A percentile compares a stretch with the other conserved stretches of the same genome.
phyloP scores from a whole-genome alignment of 2,329 filamentous ascomycete species.

The Alternaria sp. region DNA sequence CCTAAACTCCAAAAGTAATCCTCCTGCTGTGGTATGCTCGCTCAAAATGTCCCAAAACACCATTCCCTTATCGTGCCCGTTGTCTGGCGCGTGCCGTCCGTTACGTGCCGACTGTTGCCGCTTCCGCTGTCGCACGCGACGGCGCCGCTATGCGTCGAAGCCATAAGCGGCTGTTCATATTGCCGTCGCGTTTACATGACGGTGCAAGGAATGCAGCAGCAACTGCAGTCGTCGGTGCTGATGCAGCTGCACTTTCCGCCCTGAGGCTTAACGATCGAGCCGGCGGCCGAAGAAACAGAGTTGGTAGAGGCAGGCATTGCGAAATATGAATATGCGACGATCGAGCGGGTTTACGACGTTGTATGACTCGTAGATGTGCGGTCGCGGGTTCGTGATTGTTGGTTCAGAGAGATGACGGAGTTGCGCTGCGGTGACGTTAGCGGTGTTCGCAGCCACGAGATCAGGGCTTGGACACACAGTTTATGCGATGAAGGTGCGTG shows the following conservation, averaged over 20 bases:
- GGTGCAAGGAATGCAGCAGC: constrained; percentile 46
- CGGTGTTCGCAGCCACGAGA: not conserved
- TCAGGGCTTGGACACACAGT: not conserved
- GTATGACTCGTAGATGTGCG: not conserved
- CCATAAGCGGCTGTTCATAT: not conserved
- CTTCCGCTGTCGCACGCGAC: no score
- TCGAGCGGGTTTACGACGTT: not conserved
- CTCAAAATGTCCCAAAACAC: no score
- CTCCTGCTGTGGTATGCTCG: no score
- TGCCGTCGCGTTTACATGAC: constrained; percentile 40
- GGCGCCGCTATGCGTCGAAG: no score
- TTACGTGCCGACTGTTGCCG: no score
- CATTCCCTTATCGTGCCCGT: no score
- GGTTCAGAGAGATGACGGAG: not conserved
- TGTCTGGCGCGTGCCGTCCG: no score
- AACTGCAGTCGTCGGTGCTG: constrained; percentile 41
- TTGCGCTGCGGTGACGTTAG: constrained; percentile 5
- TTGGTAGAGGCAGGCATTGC: constrained; percentile 43
- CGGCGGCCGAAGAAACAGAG: constrained; percentile 38
- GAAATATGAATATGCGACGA: not conserved
- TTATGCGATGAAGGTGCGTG: not conserved
- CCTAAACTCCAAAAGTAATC: no score
- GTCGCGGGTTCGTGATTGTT: not conserved
- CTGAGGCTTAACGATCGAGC: constrained; percentile 45
- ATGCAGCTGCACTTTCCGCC: constrained; percentile 39